These are phyloP conservation scores for Tuber melanosporum DNA, from an alignment of 495 filamentous ascomycete species.

Conservation along the genomic window DNA sequence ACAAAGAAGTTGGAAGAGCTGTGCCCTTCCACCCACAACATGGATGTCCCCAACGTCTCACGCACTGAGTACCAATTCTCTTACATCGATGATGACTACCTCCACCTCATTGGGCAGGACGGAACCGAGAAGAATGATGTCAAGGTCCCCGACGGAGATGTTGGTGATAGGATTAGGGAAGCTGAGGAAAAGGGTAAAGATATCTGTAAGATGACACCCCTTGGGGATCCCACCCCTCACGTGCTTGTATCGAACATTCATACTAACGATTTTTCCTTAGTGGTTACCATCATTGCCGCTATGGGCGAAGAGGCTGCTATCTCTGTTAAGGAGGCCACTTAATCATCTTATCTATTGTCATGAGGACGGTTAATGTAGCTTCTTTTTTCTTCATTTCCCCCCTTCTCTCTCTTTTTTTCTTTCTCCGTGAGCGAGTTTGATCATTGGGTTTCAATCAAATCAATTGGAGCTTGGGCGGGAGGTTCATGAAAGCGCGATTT, in stretches of 20 bases:
- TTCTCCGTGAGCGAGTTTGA: constrained; percentile 36
- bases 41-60: constrained; percentile 92
- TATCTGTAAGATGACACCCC: constrained; percentile 61
- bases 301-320: constrained; percentile 94
- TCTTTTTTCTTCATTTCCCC: constrained; percentile 21
- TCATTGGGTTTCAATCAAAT: constrained; percentile 36
- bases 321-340: constrained; percentile 77
- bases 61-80: constrained; percentile 82
- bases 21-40: constrained; percentile 99
- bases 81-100: constrained; percentile 71
- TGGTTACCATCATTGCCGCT: constrained; percentile 81
- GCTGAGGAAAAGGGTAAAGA: constrained; percentile 64
- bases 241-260: neutral
- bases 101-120: constrained; percentile 75
- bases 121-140: constrained; percentile 89
- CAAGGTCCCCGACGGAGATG: constrained; percentile 81
- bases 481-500: neutral
- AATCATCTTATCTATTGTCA: neutral
- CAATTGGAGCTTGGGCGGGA: neutral
- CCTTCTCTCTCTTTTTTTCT: constrained; percentile 19
- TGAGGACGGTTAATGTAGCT: constrained; percentile 17
- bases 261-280: constrained; percentile 45
- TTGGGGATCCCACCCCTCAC: neutral
- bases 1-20: constrained; percentile 99
- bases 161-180: constrained; percentile 71